Evolutionary conservation across 352 stramenopile genomes (phyloP), one percentile per base, ranked within the genome.

Genomic region (Phytophthora hybrid): DNA sequence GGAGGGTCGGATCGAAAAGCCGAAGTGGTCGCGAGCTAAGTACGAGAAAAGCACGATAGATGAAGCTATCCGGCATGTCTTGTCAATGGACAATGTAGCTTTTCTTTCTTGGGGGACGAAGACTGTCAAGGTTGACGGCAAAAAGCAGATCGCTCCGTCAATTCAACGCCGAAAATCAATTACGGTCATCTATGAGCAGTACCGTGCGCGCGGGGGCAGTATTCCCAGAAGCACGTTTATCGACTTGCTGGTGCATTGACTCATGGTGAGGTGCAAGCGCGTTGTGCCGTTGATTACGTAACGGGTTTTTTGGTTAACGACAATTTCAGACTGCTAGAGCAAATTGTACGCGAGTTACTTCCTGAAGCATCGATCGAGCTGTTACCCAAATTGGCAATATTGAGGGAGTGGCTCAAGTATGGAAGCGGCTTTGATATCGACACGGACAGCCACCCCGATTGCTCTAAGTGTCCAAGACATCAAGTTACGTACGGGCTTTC

Each of bases 281-380:
- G 58, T 23, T 60, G 37, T 14, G 69, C 69, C 0, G 64, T 81
- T 11, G 67, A 83, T 61, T 79, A 76, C 19, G 69, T 79, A 10
- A 59, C 63, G 16, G 74, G 71, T 4, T 67, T 75, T 46, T 31
- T 84, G 4, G 51, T 84, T 8, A 71, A 84, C 31, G 74, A 81
- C 46, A 56, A 59, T 4, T 61, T 81, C 31, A 54, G 16, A 1
- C 7, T 61, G 4, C 21, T 82, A 10, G 26, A 73, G 7, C 21
- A 51, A 49, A 65, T 82, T 23, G 57, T 73, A 23, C 14, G 31
- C 13, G 59, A 57, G 6, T 59, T 66, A 47, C 59, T 44, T 51
- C 18, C 41, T 32, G 46, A 52, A 56, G 6, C 1, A 37, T 41
- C 34, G 2, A 11, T 23, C 7, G 18, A 52, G 1, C 34, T 62